Evolutionary conservation across 164 flowering plant species (phyloP), one percentile per base, ranked within the genome.

Genomic region (Sextonia rubra): DNA sequence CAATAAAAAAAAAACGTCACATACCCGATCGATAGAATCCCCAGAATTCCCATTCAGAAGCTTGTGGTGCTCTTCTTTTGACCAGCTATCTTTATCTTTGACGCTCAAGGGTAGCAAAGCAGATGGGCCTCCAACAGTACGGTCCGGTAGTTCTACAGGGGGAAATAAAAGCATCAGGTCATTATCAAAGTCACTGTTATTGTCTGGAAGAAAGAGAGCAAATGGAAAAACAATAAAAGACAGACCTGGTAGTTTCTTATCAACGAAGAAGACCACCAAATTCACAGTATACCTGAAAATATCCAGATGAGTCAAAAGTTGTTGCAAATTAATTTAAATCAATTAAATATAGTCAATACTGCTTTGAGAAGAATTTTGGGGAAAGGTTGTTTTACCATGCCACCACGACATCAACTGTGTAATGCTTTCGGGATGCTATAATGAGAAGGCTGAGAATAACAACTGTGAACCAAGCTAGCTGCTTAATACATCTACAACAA

Each of bases 381-480:
- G 11, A 12, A 2, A 8, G 6, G 26, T 6, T 29, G 20, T 64
- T 18, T 27, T 64, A 64, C 91, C 91, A 88, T 72, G 91, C 91
- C 68, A 88, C 89, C 49, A 90, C 85, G 60, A 81, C 77, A 71
- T 82, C 88, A 32, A 87, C 88, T 7, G 85, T 78, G 83, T 93
- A 95, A 80, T 93, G 99, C 75, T 91, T 95, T 69, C 97, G 92
- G 24, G 98, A 93, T 67, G 99, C 98, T 64, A 95, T 64, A 75
- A 95, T 93, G 82, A 95, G 77, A 26, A 93, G 75, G 86, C 99
- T 93, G 77, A 88, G 94, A 65, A 74, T 71, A 72, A 89, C 81
- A 29, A 87, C 95, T 70, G 84, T 71, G 47, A 89, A 71, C 99
- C 99, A 95, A 23, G 90, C 91, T 76, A 85, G 77, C 52, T 87